Base-by-base conservation (phyloP, 768 basidiomycete species). In the Rhizopogon vesiculosus region DNA sequence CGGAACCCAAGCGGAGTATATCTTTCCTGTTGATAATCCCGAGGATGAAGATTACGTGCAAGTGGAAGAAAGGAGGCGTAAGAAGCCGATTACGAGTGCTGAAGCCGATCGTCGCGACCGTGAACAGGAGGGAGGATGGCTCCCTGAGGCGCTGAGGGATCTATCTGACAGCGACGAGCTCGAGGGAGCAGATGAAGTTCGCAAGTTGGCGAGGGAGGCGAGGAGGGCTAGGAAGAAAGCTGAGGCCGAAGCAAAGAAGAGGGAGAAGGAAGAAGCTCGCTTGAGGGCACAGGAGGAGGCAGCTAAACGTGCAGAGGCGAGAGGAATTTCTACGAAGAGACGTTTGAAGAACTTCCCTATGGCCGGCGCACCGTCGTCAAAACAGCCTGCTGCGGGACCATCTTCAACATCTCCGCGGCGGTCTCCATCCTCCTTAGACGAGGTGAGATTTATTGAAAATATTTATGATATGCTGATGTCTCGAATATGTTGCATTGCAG, bases 111-210 rank as follows among this genome's bases (percentile, higher is more conserved):
- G 10, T 42, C n/a, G 29, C 18, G 29, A 51, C 8, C 51, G 38
- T 6, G 16, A 19, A 3, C 52, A 38, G 22, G 56, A 42, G 42
- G 56, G 50, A 25, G 62, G 59, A 9, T 69, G 65, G 56, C 66
- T 74, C 53, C 71, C 74, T n/a, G 71, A 69, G 25, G 60, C 72
- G 18, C 66, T 82, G 43, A 70, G 69, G 45, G 72, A 63, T 25
- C 52, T 74, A 22, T 63, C 74, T 13, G 72, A 70, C 42, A 75
- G 73, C n/a, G 79, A 80, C 15, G 75, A 76, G 10, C 77, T 77
- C 10, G 71, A 70, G 25, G 48, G 48, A 25, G 22, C 48, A 16
- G 66, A 69, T 7, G 62, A 71, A 29, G 62, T 73, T 51, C 63
- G 62, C 7, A 67, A 59, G 10, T 58, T 74, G 6, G 67, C 67